phyloP scores from a whole-genome alignment of 345 rosid genomes.

The Erodium maritimum region DNA sequence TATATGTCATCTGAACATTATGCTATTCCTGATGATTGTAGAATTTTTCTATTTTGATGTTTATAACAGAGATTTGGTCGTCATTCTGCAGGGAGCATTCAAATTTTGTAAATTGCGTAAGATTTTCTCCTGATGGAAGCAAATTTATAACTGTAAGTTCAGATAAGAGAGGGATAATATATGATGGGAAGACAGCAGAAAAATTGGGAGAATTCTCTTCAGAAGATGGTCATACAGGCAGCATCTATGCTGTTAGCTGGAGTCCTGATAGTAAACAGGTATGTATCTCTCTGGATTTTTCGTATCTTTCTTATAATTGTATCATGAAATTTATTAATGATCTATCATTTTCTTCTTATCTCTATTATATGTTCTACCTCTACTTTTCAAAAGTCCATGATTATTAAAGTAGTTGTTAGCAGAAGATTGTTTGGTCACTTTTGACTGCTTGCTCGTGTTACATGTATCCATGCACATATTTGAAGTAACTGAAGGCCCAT shows the following conservation, averaged over 20 bases:
- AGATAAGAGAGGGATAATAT: constrained; percentile 83
- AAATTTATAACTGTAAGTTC: constrained; percentile 84
- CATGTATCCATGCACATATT: too few species aligned
- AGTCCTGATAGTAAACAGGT: constrained; percentile 92
- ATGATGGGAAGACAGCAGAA: constrained; percentile 77
- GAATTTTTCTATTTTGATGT: not conserved
- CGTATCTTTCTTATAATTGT: not conserved
- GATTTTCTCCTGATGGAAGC: constrained; percentile 90
- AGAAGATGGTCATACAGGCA: constrained; percentile 82
- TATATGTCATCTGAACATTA: not conserved
- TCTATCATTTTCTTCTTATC: not conserved
- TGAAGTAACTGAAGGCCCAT: too few species aligned
- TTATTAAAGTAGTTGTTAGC: too few species aligned
- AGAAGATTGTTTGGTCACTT: too few species aligned
- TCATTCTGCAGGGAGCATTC: constrained; percentile 59
- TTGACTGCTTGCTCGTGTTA: too few species aligned
- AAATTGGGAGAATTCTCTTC: constrained; percentile 64
- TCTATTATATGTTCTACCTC: too few species aligned
- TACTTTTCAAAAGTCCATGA: too few species aligned
- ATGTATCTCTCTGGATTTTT: not conserved
- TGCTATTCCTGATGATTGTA: not conserved
- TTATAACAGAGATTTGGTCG: not conserved
- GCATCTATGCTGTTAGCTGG: constrained; percentile 89
- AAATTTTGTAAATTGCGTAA: constrained; percentile 88
- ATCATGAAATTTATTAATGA: not conserved